Evolutionary conservation across 352 stramenopile species (phyloP), one percentile per base, ranked within the genome.

Genomic region (Globisporangium paroecandrum): DNA sequence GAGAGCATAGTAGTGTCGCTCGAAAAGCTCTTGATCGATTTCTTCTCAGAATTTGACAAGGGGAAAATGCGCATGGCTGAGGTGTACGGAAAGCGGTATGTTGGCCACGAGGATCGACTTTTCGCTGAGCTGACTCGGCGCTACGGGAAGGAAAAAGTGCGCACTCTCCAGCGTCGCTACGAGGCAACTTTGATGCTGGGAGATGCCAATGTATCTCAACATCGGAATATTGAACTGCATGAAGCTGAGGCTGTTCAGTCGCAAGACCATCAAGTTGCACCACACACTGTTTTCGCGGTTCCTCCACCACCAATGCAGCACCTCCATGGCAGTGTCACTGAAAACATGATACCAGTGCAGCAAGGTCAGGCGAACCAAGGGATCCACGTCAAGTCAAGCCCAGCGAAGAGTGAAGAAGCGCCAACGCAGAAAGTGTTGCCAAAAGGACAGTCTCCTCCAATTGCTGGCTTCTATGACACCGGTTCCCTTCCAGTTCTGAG

Each of bases 51-150:
- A 54, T 72, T 88, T 7, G 85, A 94, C 64, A 81, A 79, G 62
- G 77, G 70, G 25, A 85, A 83, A 47, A 22, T 89, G 29, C 79
- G 74, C 20, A 91, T 91, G 82, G 85, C 81, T 3, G 77, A 82
- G 58, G 79, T 81, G 41, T 92, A 92, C 58, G 73, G 75, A 1
- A 87, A 82, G 61, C 69, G 85, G n/a, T 94, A 94, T 67, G 75
- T 74, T 27, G 81, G 78, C 8, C 78, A 81, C 56, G 83, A 92
- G 54, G 77, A 87, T n/a, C 82, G 76, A 53, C 57, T 94, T 25
- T 94, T 94, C 32, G 59, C 71, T 20, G 85, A 91, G 49, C 64
- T 94, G 6, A 77, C 82, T 22, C 84, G 84, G 47, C 81, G 79
- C 32, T 94, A 94, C 63, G 82, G 82, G 15, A 72, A 69, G 9